Conservation (phyloP, 1,139 yeast genomes). For the Debaryomyces subglobosus region DNA sequence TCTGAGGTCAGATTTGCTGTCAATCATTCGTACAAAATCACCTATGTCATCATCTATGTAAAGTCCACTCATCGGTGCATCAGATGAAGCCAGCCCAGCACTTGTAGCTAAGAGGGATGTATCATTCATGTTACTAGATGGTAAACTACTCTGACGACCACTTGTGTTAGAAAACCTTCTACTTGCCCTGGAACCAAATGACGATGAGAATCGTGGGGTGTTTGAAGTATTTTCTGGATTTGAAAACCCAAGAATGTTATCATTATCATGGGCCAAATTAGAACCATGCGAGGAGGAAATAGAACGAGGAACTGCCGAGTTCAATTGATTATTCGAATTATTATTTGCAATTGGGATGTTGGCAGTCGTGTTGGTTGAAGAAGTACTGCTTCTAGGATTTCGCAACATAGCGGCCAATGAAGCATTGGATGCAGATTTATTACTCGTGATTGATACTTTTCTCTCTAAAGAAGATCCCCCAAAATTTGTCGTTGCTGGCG, state of each 20-base stretch:
- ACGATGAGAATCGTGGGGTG: conserved; percentile 55
- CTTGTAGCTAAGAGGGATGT: conserved; percentile 36
- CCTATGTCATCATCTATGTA: conserved; percentile 71
- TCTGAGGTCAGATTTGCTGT: conserved; percentile 59
- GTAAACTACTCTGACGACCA: conserved; percentile 33
- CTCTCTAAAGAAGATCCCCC: conserved; percentile 40
- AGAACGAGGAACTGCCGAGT: conserved; percentile 39
- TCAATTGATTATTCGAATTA: conserved; percentile 16
- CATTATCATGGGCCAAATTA: conserved; percentile 27
- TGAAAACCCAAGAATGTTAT: conserved; percentile 23
- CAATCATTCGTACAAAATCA: conserved; percentile 81
- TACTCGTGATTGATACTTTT: conserved; percentile 47
- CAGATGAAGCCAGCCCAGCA: conserved; percentile 41
- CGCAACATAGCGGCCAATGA: conserved; percentile 57
- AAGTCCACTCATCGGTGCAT: conserved; percentile 44
- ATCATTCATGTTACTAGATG: conserved; percentile 23
- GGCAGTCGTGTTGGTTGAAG: conserved; percentile 34
- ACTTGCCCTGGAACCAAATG: conserved; percentile 58
- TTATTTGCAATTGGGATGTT: conserved; percentile 28
- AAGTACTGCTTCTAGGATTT: conserved; percentile 45
- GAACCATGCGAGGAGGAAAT: conserved; percentile 47
- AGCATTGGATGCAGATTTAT: conserved; percentile 56
- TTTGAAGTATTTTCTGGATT: conserved; percentile 27
- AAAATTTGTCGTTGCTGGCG: conserved; percentile 33
- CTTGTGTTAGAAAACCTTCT: conserved; percentile 46